A percentile compares a stretch with the other conserved stretches of the same genome.
Conservation (phyloP, 257 asterid species). For the Verbascum thapsus region DNA sequence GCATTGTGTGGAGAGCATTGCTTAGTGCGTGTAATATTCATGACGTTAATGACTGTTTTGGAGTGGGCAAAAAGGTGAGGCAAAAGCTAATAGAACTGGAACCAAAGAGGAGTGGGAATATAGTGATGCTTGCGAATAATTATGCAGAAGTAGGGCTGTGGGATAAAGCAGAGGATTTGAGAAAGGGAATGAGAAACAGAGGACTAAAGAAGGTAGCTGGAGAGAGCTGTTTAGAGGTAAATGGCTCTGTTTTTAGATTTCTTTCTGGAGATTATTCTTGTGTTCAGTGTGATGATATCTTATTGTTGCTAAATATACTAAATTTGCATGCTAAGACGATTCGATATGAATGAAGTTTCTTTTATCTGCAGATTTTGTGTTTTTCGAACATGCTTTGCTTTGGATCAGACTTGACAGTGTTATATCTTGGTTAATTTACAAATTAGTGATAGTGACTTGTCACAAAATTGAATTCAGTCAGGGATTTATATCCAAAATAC, state of each 20-base stretch:
- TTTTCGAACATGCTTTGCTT: neutral
- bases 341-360: constrained; percentile 24
- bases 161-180: constrained; percentile 63
- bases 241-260: constrained; percentile 52
- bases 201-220: constrained; percentile 68
- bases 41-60: constrained; percentile 47
- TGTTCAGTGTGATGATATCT: constrained; percentile 36
- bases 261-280: constrained; percentile 45
- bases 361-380: neutral
- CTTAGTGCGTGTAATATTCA: constrained; percentile 74
- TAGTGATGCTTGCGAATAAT: constrained; percentile 71
- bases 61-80: constrained; percentile 59
- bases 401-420: neutral
- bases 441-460: no score
- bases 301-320: constrained; percentile 40
- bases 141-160: constrained; percentile 66
- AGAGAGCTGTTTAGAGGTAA: constrained; percentile 62
- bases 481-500: no score
- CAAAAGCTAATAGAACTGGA: constrained; percentile 52
- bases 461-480: no score
- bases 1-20: constrained; percentile 73
- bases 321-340: constrained; percentile 52
- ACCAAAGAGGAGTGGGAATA: constrained; percentile 75
- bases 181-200: constrained; percentile 50
- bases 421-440: neutral